Evolutionary conservation across 75 land plant genomes (phyloP).

Genomic region (Ceratopteris richardii): DNA sequence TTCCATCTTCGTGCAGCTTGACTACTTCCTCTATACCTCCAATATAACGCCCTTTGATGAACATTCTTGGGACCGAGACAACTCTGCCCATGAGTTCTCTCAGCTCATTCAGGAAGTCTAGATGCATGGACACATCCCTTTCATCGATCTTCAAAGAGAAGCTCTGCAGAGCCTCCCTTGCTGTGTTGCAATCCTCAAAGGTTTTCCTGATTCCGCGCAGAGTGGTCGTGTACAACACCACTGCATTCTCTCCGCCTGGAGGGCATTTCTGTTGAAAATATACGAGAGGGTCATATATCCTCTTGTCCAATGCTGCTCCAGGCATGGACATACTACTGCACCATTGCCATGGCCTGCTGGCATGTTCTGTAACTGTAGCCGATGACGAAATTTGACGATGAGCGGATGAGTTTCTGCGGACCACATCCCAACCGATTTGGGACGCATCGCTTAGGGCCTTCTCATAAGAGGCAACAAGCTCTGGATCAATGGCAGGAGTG

Average conservation of each 20-base stretch:
- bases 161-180: conserved; percentile 49
- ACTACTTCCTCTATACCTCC: conserved; percentile 69
- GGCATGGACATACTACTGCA: no score
- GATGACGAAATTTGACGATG: no score
- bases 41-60: conserved; percentile 78
- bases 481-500: conserved; percentile 70
- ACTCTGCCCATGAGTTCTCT: conserved; percentile 45
- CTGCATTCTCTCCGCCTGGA: conserved; percentile 58
- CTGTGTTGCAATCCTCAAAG: conserved; percentile 81
- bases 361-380: no score
- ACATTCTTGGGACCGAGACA: conserved; percentile 60
- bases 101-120: conserved; percentile 67
- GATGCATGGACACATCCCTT: conserved; percentile 89
- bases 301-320: no score
- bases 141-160: conserved; percentile 43
- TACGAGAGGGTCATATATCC: no score
- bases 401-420: no score
- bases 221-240: conserved; percentile 77
- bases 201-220: conserved; percentile 90
- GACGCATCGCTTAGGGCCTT: conserved; percentile 36
- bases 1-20: conserved; percentile 73
- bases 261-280: conserved; percentile 40
- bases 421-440: no score
- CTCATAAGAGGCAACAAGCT: conserved; percentile 55
- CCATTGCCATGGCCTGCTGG: no score